Evolutionary conservation across 192 early-diverging fungal species (phyloP), one percentile per base, ranked within the genome.

Genomic region (Dispira parvispora): DNA sequence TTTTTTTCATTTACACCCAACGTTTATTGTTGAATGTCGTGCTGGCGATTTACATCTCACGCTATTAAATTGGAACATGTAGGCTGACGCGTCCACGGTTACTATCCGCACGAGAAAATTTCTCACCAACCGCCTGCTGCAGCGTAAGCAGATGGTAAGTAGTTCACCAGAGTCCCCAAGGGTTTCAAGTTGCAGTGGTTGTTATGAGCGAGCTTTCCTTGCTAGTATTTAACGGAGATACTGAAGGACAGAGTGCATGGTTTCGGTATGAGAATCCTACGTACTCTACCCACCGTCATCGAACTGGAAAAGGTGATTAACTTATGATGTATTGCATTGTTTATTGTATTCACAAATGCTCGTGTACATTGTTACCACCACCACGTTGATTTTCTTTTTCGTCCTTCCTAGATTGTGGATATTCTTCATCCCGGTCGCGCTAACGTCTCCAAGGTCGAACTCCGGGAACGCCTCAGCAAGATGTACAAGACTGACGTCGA

Each of bases 91-190:
- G 71, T 78, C 85, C 66, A 74, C 83, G 72, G 89, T 90, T 81
- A 98, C 92, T 73, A 85, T 98, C 79, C 82, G 95, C 71, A 96
- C 95, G 71, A 87, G 94, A 80, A 95, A 98, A 86, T 98, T 96
- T 86, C 80, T 98, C 70, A 95, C 92, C 68, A 98, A 98, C 91
- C 90, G 89, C 69, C 82, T 98, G 68, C 89, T 96, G 62, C 84
- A 89, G 76, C 85, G 94, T 72, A 93, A 88, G 83, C 94, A 97
- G 84, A 91, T 94, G 84, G 85, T 71, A 71, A 54, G 70, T 67
- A 63, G 23, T 57, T 18, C 11, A 13, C 46, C 46, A 46, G 11
- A 46, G 11, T 20, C 52, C 12, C 9, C 52, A 23, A 11, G 11
- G 9, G 11, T 46, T 46, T 46, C 18, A 12, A 12, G 11, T 46